Base-by-base conservation (phyloP, 106 monocot genomes). In the Chionographis japonica region DNA sequence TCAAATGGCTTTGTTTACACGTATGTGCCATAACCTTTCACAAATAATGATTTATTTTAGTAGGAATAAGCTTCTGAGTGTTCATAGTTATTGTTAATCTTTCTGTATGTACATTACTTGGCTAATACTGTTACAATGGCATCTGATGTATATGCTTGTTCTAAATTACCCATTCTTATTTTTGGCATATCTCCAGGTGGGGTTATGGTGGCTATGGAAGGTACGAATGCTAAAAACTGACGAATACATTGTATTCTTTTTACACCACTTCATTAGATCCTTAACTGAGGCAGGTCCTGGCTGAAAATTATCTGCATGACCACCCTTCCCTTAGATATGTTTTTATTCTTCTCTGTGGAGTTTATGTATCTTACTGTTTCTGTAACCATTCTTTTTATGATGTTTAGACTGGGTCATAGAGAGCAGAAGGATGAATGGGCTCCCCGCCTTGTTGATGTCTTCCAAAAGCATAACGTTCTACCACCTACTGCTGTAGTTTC, bases 141-240 rank as follows among this genome's bases (percentile, higher is more conserved):
- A 27, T 27, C 27, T 27, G 18, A 54, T 53, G 3, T 72, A 37
- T 67, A 59, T 43, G 27, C 58, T 37, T 52, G 50, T 60, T 59
- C 63, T 51, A n/a, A 13, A 59, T 69, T 38, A 40, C 62, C 43
- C 40, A 57, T 40, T 42, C 17, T 42, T 68, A 52, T 27, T 53
- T 64, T 12, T 54, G 46, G 15, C 41, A 40, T 51, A 60, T 50
- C 10, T 85, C 15, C 80, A 97, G 95, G 80, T 97, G 95, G 95
- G 95, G 95, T 50, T 84, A 75, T 77, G 95, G 95, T 80, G 95
- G 95, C 65, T 92, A 97, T 85, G 95, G 95, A 89, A 92, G 95
- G 95, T 89, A 70, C 20, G 61, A 3, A 70, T 12, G 6, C 27
- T n/a, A 20, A 40, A 5, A 52, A 14, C 51, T 10, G 9, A 46